Evolutionary conservation across 1,284 basidiomycete species (phyloP), one percentile per base, ranked within the genome.

Genomic region (Malassezia restricta): DNA sequence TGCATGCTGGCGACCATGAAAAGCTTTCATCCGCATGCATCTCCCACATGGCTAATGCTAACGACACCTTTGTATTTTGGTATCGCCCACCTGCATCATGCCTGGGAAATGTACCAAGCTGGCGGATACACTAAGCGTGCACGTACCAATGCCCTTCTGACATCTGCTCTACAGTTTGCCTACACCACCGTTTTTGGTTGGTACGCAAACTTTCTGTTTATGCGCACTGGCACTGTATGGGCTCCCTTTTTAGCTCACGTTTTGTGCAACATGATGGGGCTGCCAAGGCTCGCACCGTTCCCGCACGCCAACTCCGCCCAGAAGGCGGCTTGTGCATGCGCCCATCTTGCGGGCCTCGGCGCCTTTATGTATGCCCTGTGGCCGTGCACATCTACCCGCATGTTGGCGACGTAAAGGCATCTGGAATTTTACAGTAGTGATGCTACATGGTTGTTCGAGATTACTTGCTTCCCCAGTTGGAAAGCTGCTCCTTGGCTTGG

Each of bases 131-230:
- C 57, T 0, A 51, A 58, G 5, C 62, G 74, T 7, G 88, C 89
- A 0, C 75, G 84, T 24, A 1, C 76, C 81, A 47, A 77, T 76
- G 6, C 86, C 88, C 0, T 44, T 80, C 5, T 49, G 83, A 8
- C 75, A 76, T 5, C 47, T 11, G 40, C 32, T 2, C 82, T 94
- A 69, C 92, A 96, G 74, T 78, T 91, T 38, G 71, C 76, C 1
- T 96, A 95, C 73, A 96, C 92, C 0, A 87, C 84, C 5, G 66
- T 95, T 7, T 98, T 96, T 62, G 92, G 92, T 5, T 87, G 85
- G 76, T 86, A 86, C 73, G 84, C 83, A 15, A 80, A 86, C 6
- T 94, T 83, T 71, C 77, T 95, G 28, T 90, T 87, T 75, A 76
- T 95, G 2, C 80, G 86, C 42, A 40, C 65, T 67, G 75, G 73